These are phyloP conservation scores for Aureobasidium sp. DNA, from an alignment of 2,329 filamentous ascomycete species.

Conservation along the genomic window DNA sequence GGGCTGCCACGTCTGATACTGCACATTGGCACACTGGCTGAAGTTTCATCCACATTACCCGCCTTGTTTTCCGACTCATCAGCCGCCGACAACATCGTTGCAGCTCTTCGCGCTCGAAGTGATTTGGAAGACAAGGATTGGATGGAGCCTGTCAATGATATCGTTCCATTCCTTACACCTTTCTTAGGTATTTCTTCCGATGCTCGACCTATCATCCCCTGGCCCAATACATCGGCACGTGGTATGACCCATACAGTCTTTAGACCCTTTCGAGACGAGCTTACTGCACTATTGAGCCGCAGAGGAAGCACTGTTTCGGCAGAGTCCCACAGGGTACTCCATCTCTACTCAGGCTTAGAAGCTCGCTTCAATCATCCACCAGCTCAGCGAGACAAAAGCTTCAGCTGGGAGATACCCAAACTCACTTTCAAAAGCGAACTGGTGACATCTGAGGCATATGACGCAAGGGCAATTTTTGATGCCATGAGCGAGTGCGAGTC, in stretches of 20 bases:
- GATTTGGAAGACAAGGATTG: constrained; percentile 5
- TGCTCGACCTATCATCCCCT: constrained; percentile 4
- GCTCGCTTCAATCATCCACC: not conserved
- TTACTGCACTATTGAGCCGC: not conserved
- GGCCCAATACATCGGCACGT: constrained; percentile 1
- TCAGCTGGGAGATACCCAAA: not conserved
- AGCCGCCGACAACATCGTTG: not conserved
- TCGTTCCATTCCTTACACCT: not conserved
- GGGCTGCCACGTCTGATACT: not conserved
- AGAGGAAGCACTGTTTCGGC: not conserved
- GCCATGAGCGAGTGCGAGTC: constrained; percentile 1
- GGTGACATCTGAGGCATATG: not conserved
- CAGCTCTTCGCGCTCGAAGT: not conserved
- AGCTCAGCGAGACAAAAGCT: not conserved
- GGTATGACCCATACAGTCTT: constrained; percentile 8
- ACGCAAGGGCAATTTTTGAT: not conserved
- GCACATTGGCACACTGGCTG: not conserved
- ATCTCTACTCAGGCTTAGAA: not conserved
- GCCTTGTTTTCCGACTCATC: not conserved
- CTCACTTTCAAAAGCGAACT: not conserved
- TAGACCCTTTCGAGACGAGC: not conserved
- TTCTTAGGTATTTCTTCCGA: not conserved
- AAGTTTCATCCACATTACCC: constrained; percentile 6
- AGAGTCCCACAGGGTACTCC: not conserved
- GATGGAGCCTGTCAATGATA: constrained; percentile 6